Base-by-base conservation (phyloP, 2,329 filamentous ascomycete species). In the Colletotrichum orchidophilum region DNA sequence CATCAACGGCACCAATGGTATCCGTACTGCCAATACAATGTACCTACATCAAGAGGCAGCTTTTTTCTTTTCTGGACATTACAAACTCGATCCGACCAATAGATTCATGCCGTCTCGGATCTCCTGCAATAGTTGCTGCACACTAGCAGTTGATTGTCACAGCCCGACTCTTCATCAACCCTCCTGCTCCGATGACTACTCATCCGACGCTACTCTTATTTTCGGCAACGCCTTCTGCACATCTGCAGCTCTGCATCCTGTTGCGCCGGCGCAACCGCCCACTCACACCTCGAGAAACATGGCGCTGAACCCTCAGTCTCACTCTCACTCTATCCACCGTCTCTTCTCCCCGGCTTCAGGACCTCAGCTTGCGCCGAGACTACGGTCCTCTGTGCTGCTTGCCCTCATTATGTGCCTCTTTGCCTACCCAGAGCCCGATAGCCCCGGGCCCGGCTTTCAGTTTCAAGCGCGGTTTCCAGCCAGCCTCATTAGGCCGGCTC, bases 221-320 rank as follows among this genome's bases (percentile, higher is more conserved):
- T 59, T 63, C 69, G 64, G 65, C 64, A 49, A 68, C 53, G 15
- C 53, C 68, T 63, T 53, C 64, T 63, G 35, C 50, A 5, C 58
- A 31, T 35, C 60, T 63, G 60, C 49, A 54, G 42, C 54, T 53
- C 64, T 59, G 52, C 58, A 63, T 18, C 31, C 21, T 58, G 21
- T 26, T 62, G 29, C 27, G 50, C 39, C 55, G 11, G 9, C 61
- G 24, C 50, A 26, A 39, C 33, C 39, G 39, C 29, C 55, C 54
- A 61, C 63, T 49, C 62, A 66, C 21, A 31, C 53, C 6, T 33
- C 54, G 24, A 42, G 35, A 62, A 54, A 70, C 58, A 59, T 49
- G 58, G 59, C 63, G 58, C 68, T 59, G 64, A 63, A 54, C 68
- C 50, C 53, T 63, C 58, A 59, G 58, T 71, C 69, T 71, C 58